Conservation (phyloP, 140 eudicot genomes). For the Senecio squalidus region DNA sequence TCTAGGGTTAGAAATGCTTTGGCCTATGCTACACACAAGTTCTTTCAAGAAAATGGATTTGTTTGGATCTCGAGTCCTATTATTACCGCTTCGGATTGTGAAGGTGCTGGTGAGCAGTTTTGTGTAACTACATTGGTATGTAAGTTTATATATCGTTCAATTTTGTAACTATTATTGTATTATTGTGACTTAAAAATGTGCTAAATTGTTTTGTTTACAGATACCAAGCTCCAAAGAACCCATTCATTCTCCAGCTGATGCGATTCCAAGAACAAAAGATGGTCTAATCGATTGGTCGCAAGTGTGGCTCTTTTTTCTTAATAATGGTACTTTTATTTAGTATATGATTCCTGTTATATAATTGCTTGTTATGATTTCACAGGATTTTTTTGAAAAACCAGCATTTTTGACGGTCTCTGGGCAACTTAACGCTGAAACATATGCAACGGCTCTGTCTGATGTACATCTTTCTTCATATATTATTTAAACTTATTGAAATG, state of each 20-base stretch:
- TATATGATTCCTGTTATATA: not conserved
- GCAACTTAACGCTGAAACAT: slow-evolving; percentile 96
- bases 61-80: slow-evolving; percentile 98
- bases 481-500: not conserved
- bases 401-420: slow-evolving; percentile 99
- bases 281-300: slow-evolving; percentile 97
- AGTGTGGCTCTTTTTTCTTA: slow-evolving; percentile 36
- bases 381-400: slow-evolving; percentile 97
- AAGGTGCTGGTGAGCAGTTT: slow-evolving; percentile 99
- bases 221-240: slow-evolving; percentile 73
- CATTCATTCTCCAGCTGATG: slow-evolving; percentile 54
- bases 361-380: slow-evolving; percentile 22
- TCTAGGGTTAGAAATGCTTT: slow-evolving; percentile 94
- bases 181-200: too few relatives aligned
- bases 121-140: slow-evolving; percentile 98
- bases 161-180: not conserved
- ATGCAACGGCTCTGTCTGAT: slow-evolving; percentile 97
- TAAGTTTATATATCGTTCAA: not conserved
- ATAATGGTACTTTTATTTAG: not conserved
- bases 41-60: slow-evolving; percentile 97
- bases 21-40: slow-evolving; percentile 90
- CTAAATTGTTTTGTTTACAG: slow-evolving; percentile 29
- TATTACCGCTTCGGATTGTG: slow-evolving; percentile 96
- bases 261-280: slow-evolving; percentile 61
- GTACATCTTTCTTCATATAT: slow-evolving; percentile 34